Evolutionary conservation across 2,329 filamentous ascomycete genomes (phyloP).

Genomic region (Cylindrodendrum hubeiense): DNA sequence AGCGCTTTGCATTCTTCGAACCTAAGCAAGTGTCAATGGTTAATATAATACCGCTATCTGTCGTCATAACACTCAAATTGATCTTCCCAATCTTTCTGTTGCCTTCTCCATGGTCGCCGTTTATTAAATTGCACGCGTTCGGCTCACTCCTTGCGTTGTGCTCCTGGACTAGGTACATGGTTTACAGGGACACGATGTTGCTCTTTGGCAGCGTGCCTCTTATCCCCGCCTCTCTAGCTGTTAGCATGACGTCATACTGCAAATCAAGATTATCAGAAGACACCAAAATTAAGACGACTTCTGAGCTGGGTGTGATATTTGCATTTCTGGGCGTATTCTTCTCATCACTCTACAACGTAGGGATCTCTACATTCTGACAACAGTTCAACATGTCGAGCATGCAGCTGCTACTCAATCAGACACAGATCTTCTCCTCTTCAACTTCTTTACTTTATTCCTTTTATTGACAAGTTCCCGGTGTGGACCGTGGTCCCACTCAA

Average conservation of each 20-base stretch:
- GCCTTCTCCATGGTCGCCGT: constrained; percentile 77
- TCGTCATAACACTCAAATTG: constrained; percentile 77
- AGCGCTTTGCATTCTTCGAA: constrained; percentile 66
- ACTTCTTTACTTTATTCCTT: constrained; percentile 75
- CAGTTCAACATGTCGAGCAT: constrained; percentile 76
- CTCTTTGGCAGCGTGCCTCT: constrained; percentile 65
- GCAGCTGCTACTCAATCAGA: constrained; percentile 78
- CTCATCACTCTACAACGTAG: constrained; percentile 76
- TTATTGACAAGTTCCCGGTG: constrained; percentile 72
- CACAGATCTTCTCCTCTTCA: constrained; percentile 72
- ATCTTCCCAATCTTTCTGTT: constrained; percentile 77
- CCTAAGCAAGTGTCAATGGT: constrained; percentile 66
- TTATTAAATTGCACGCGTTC: constrained; percentile 76
- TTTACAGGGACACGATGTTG: constrained; percentile 70
- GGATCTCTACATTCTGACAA: constrained; percentile 75
- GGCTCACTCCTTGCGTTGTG: constrained; percentile 75
- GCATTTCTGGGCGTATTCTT: constrained; percentile 74
- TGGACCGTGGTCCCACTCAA: constrained; percentile 64
- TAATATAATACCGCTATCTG: constrained; percentile 72
- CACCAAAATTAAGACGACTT: constrained; percentile 66
- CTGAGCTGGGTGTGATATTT: constrained; percentile 71
- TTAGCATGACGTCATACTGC: constrained; percentile 76
- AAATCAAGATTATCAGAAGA: constrained; percentile 68
- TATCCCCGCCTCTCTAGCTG: constrained; percentile 72
- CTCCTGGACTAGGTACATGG: constrained; percentile 73